A percentile compares a stretch with the other conserved stretches of the same genome.
Evolutionary conservation across 306 rosid species (phyloP).

Genomic region (Malus sieversii): DNA sequence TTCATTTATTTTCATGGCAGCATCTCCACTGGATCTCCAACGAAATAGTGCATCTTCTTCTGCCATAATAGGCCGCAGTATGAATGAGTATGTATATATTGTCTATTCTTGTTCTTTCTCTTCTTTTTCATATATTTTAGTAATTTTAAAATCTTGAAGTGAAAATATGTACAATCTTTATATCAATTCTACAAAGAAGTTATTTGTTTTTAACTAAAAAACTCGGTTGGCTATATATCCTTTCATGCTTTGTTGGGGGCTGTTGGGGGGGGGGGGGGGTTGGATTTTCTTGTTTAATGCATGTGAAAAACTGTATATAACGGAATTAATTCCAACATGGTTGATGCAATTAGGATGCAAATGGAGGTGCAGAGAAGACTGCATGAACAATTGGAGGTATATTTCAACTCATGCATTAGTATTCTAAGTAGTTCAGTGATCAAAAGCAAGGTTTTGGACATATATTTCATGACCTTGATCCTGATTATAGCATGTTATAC

Average conservation of each 20-base stretch:
- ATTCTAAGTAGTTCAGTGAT: background rate
- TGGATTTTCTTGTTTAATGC: slow-evolving; percentile 36
- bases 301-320: slow-evolving; percentile 33
- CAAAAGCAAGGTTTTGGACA: background rate
- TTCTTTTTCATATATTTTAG: background rate
- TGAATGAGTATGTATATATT: slow-evolving; percentile 68
- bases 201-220: background rate
- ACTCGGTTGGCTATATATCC: background rate
- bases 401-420: background rate
- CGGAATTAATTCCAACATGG: slow-evolving; percentile 57
- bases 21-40: slow-evolving; percentile 80
- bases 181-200: background rate
- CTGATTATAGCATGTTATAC: background rate
- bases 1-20: slow-evolving; percentile 36
- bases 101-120: background rate
- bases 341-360: slow-evolving; percentile 90
- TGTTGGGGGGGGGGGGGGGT: background rate
- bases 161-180: background rate
- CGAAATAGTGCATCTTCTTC: slow-evolving; percentile 82
- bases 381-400: slow-evolving; percentile 96
- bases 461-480: background rate
- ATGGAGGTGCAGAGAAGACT: slow-evolving; percentile 99
- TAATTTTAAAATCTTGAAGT: background rate
- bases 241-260: slow-evolving; percentile 18
- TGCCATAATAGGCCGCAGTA: slow-evolving; percentile 76